phyloP scores from a whole-genome alignment of 306 rosid species.

The Oemleria cerasiformis region DNA sequence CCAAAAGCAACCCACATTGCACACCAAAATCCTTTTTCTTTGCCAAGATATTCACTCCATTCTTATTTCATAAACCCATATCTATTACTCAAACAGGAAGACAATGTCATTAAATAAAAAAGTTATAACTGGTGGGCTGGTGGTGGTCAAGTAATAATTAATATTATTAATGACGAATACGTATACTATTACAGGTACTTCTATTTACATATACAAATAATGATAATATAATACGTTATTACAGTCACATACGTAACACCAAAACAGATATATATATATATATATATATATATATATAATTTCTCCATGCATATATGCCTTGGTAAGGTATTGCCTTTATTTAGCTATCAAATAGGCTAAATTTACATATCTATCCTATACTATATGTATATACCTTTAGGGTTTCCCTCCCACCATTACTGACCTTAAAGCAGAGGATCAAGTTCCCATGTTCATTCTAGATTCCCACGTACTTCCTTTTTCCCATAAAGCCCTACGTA shows the following conservation, averaged over 20 bases:
- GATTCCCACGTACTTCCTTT: conserved; percentile 12
- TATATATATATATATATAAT: not conserved
- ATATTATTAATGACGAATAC: conserved; percentile 25
- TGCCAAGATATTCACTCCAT: conserved; percentile 12
- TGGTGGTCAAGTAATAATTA: conserved; percentile 23
- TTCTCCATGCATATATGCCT: conserved; percentile 22
- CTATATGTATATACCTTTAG: conserved; percentile 6
- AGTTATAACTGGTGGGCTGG: conserved; percentile 17
- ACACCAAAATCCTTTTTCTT: conserved; percentile 13
- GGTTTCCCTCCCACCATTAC: conserved; percentile 23
- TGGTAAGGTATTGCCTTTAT: conserved; percentile 30
- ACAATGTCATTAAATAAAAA: conserved; percentile 33
- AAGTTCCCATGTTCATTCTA: conserved; percentile 36
- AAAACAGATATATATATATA: no score
- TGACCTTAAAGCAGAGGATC: conserved; percentile 20
- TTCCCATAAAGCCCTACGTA: conserved; percentile 22
- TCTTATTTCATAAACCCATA: conserved; percentile 35
- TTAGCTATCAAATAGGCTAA: conserved; percentile 20
- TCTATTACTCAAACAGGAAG: conserved; percentile 32
- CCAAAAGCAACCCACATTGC: conserved; percentile 21
- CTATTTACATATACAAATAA: not conserved
- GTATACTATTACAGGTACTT: conserved; percentile 22
- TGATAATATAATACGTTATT: no score
- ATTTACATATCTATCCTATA: conserved; percentile 10
- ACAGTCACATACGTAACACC: no score